Percentiles rank a stretch among this genome's conserved stretches.
phyloP scores from a whole-genome alignment of 495 filamentous ascomycete species.

The Penicillium malachiteum region DNA sequence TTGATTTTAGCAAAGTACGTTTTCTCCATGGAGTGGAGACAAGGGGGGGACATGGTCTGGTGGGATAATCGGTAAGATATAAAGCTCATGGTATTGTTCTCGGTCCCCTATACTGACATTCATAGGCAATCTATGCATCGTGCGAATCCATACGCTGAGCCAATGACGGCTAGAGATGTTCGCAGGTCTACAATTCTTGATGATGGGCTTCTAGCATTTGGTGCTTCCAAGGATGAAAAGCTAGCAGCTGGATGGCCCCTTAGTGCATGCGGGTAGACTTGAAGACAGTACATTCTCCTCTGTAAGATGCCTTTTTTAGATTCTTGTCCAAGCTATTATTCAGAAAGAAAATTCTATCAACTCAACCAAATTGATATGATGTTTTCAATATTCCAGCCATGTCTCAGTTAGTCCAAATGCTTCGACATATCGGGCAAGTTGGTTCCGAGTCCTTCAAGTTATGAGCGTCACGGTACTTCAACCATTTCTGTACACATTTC shows the following conservation, averaged over 20 bases:
- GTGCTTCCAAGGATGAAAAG: constrained; percentile 1
- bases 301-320: no score
- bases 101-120: not conserved
- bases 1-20: constrained; percentile 14
- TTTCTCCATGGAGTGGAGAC: constrained; percentile 24
- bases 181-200: constrained; percentile 23
- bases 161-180: constrained; percentile 24
- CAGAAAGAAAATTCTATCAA: no score
- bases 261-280: not conserved
- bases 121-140: constrained; percentile 26
- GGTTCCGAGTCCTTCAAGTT: no score
- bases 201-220: constrained; percentile 17
- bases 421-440: not conserved
- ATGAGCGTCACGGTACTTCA: not conserved
- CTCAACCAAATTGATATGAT: no score
- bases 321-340: no score
- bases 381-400: no score
- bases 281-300: no score
- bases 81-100: not conserved
- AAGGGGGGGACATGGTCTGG: constrained; percentile 25
- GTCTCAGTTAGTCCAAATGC: not conserved
- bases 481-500: not conserved
- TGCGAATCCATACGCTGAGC: constrained; percentile 21
- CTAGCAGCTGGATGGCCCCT: not conserved
- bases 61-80: constrained; percentile 23